Evolutionary conservation across 441 rosid species (phyloP).

Genomic region (Lagerstroemia fauriei): DNA sequence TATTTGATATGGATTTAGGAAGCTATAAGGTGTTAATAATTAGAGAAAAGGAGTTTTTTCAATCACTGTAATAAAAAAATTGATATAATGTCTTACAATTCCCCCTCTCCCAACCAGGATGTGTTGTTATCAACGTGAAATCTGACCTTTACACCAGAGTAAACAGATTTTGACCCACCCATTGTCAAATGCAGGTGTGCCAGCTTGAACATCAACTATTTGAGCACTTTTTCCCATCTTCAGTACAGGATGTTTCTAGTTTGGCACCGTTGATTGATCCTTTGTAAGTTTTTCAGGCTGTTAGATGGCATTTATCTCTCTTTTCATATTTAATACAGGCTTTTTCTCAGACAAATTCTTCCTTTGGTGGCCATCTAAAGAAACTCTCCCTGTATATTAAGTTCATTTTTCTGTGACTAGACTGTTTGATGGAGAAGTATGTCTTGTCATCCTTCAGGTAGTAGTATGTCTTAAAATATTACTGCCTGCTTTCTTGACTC

Average conservation of each 20-base stretch:
- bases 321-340: not conserved
- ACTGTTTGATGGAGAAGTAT: not conserved
- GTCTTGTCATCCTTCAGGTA: not conserved
- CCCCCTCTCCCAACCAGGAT: not conserved
- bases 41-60: not conserved
- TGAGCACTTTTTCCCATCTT: slow-evolving; percentile 89
- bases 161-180: not conserved
- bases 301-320: slow-evolving; percentile 21
- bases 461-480: not conserved
- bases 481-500: not conserved
- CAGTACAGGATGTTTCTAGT: slow-evolving; percentile 79
- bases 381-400: not conserved
- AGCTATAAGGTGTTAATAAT: not conserved
- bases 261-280: slow-evolving; percentile 92
- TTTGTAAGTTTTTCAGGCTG: slow-evolving; percentile 53
- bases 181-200: slow-evolving; percentile 65
- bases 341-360: not conserved
- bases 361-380: not conserved
- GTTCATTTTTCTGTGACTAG: not conserved
- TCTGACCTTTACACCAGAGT: not conserved
- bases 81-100: not conserved
- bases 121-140: not conserved
- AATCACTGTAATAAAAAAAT: not conserved
- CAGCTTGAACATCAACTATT: slow-evolving; percentile 95
- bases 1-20: not conserved